A percentile compares a stretch with the other conserved stretches of the same genome.
phyloP scores from a whole-genome alignment of 139 green algal genomes.

The Coelastrella sp. region DNA sequence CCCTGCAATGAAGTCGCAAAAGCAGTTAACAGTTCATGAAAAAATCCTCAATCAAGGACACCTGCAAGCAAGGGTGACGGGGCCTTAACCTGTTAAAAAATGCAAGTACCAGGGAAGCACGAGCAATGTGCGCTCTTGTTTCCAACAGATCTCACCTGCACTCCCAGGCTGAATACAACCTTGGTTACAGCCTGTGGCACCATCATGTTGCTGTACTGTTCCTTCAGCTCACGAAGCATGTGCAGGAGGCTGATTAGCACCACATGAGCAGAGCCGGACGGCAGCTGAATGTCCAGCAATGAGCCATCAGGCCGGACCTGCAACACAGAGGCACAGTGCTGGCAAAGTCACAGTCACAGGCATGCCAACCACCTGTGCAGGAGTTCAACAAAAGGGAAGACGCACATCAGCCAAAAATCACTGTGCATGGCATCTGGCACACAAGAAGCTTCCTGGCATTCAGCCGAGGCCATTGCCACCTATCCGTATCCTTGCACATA shows the following conservation, averaged over 20 bases:
- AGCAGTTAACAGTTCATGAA: no score
- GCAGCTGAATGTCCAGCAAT: slow-evolving; percentile 37
- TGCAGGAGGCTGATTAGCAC: slow-evolving; percentile 36
- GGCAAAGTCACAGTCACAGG: not conserved
- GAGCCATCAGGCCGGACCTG: slow-evolving; percentile 7
- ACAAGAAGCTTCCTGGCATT: no score
- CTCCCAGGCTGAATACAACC: slow-evolving; percentile 19
- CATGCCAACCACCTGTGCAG: not conserved
- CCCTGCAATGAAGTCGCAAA: slow-evolving; percentile 13
- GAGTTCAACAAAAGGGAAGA: not conserved
- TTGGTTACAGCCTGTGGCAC: not conserved
- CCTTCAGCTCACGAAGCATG: slow-evolving; percentile 43
- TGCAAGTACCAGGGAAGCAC: no score
- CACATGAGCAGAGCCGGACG: slow-evolving; percentile 12
- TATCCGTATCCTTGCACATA: not conserved
- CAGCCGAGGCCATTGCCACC: no score
- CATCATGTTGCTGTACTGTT: slow-evolving; percentile 16
- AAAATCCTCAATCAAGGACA: no score
- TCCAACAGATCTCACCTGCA: slow-evolving; percentile 27
- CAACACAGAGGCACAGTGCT: not conserved
- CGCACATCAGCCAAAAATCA: no score
- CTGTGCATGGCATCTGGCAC: no score
- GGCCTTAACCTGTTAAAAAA: no score
- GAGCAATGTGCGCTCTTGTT: no score
- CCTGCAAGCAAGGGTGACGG: no score